A percentile compares a stretch with the other conserved stretches of the same genome.
Evolutionary conservation across 1,284 basidiomycete genomes (phyloP).

Genomic region (Cutaneotrichosporon sp.): DNA sequence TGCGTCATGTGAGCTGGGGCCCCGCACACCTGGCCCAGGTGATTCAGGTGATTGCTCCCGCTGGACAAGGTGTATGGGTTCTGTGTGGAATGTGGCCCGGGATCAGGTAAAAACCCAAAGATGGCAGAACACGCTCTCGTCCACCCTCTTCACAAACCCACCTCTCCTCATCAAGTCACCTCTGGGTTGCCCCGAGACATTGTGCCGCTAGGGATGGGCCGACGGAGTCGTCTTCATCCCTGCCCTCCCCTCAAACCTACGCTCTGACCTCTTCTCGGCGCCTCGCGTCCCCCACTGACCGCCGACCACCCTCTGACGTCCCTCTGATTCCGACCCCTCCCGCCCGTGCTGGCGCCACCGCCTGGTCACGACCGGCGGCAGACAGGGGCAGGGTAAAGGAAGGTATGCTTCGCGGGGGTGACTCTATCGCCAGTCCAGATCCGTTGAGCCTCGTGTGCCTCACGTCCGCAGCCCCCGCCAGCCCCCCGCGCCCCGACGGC

Average conservation of each 20-base stretch:
- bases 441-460: background rate
- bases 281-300: background rate
- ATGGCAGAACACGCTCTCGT: background rate
- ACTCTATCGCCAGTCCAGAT: background rate
- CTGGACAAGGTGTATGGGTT: too few species aligned
- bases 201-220: background rate
- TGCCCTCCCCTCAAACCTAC: background rate
- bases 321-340: background rate
- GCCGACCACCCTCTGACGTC: background rate
- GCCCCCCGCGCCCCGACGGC: background rate
- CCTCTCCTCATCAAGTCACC: background rate
- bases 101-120: background rate
- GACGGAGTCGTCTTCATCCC: too few species aligned
- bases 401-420: constrained; percentile 1
- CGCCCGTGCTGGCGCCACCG: background rate
- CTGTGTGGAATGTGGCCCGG: background rate
- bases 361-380: background rate
- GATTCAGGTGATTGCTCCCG: too few species aligned
- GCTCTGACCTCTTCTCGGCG: background rate
- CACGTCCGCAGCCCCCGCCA: background rate
- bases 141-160: background rate
- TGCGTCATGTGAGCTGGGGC: background rate
- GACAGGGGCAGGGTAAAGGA: background rate
- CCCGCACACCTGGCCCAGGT: background rate
- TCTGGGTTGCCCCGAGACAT: background rate